These are phyloP conservation scores for Candida neerlandica DNA, from an alignment of 1,139 yeast genomes.

Conservation along the genomic window DNA sequence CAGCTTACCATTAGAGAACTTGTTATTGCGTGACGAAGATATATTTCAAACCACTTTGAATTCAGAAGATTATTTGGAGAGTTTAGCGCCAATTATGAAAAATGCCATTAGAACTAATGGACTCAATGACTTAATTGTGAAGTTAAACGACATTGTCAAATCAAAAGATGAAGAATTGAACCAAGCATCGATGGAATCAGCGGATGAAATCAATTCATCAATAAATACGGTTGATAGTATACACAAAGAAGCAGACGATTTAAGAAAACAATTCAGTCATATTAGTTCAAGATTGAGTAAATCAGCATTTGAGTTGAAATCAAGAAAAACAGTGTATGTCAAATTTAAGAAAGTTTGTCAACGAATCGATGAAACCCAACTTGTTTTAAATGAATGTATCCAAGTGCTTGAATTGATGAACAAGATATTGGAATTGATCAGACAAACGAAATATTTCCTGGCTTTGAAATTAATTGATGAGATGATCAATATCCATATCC, in stretches of 20 bases:
- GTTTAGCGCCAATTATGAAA: slow-evolving; percentile 76
- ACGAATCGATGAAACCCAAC: slow-evolving; percentile 64
- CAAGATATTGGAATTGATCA: slow-evolving; percentile 79
- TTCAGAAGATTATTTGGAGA: slow-evolving; percentile 76
- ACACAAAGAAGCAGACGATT: slow-evolving; percentile 52
- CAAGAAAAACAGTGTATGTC: slow-evolving; percentile 56
- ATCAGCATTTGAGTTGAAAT: slow-evolving; percentile 65
- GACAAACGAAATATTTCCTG: slow-evolving; percentile 75
- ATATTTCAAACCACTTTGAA: slow-evolving; percentile 51
- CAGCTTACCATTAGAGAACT: slow-evolving; percentile 41
- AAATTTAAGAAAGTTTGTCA: slow-evolving; percentile 59
- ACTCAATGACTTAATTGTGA: slow-evolving; percentile 57
- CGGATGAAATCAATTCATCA: slow-evolving; percentile 55
- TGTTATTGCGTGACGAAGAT: slow-evolving; percentile 48
- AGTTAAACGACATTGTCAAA: slow-evolving; percentile 57
- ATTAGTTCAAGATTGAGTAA: slow-evolving; percentile 57
- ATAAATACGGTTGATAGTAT: slow-evolving; percentile 62
- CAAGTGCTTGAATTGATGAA: slow-evolving; percentile 86
- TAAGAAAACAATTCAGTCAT: slow-evolving; percentile 54
- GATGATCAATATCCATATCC: slow-evolving; percentile 63
- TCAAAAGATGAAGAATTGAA: slow-evolving; percentile 68
- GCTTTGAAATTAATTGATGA: slow-evolving; percentile 86
- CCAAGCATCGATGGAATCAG: slow-evolving; percentile 60
- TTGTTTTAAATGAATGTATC: slow-evolving; percentile 66
- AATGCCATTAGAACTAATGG: slow-evolving; percentile 62